Evolutionary conservation across 2,329 filamentous ascomycete species (phyloP).

Genomic region (Chaetomiaceae sp.): DNA sequence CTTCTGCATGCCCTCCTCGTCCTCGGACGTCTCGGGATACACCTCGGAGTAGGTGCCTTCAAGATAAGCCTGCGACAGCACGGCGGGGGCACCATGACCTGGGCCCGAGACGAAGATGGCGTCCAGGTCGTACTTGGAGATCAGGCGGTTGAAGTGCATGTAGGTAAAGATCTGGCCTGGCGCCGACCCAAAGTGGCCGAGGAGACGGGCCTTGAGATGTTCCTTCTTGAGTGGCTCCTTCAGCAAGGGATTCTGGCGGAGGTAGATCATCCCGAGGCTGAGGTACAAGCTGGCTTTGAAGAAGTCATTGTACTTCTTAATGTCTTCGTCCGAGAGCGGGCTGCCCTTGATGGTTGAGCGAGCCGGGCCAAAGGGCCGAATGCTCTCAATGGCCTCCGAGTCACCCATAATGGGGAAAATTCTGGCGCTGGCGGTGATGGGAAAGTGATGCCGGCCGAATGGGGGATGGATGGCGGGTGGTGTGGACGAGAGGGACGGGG

Average conservation of each 20-base stretch:
- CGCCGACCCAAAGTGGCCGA: constrained; percentile 75
- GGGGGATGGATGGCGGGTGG: too few species aligned
- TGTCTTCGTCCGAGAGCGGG: constrained; percentile 59
- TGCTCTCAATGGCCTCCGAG: constrained; percentile 39
- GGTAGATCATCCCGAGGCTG: constrained; percentile 73
- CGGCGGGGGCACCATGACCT: constrained; percentile 69
- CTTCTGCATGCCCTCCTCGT: constrained; percentile 60
- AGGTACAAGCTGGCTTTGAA: constrained; percentile 71
- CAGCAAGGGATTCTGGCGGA: constrained; percentile 66
- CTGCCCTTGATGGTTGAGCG: constrained; percentile 57
- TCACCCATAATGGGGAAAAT: too few species aligned
- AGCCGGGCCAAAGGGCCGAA: constrained; percentile 59
- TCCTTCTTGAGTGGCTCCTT: constrained; percentile 61
- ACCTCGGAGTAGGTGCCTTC: constrained; percentile 74
- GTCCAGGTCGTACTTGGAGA: constrained; percentile 73
- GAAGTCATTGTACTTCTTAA: constrained; percentile 64
- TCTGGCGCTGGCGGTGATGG: too few species aligned
- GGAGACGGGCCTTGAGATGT: constrained; percentile 65
- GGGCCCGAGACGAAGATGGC: constrained; percentile 69
- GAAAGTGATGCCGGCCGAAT: too few species aligned
- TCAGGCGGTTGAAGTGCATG: constrained; percentile 75
- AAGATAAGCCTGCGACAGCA: constrained; percentile 70
- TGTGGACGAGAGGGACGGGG: too few species aligned
- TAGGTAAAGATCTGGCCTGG: constrained; percentile 77
- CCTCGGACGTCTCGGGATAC: constrained; percentile 66